These are phyloP conservation scores for Inosperma sp. DNA, from an alignment of 768 basidiomycete genomes.

Conservation along the genomic window DNA sequence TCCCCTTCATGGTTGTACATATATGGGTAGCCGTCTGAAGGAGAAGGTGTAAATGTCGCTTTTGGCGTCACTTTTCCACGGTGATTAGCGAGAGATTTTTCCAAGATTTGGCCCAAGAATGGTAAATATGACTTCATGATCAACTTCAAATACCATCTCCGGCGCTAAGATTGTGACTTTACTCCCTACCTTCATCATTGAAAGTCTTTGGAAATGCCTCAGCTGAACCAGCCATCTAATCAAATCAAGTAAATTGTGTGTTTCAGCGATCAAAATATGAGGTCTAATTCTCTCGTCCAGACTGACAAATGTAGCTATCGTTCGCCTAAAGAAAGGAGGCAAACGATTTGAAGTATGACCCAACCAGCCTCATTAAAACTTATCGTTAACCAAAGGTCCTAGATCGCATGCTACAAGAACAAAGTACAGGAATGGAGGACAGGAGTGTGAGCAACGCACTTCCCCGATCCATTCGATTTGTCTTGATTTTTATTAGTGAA, in stretches of 20 bases:
- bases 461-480: not conserved
- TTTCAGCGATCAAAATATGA: not conserved
- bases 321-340: conserved; percentile 93
- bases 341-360: conserved; percentile 89
- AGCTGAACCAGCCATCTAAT: conserved; percentile 81
- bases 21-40: conserved; percentile 1
- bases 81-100: no score
- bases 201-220: conserved; percentile 32
- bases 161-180: not conserved
- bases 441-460: conserved; percentile 61
- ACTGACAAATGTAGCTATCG: conserved; percentile 95
- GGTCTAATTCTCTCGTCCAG: conserved; percentile 36
- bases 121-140: no score
- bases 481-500: conserved; percentile 49
- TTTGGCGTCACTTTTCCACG: conserved; percentile 2
- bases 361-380: not conserved
- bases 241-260: conserved; percentile 67
- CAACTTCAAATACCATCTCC: no score
- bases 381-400: conserved; percentile 6
- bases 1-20: conserved; percentile 72
- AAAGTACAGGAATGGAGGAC: conserved; percentile 96
- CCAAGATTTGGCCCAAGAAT: no score
- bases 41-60: conserved; percentile 3
- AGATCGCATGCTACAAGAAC: conserved; percentile 99
- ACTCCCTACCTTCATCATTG: not conserved